Conservation (phyloP, 192 early-diverging fungal genomes). For the Linnemannia hyalina region DNA sequence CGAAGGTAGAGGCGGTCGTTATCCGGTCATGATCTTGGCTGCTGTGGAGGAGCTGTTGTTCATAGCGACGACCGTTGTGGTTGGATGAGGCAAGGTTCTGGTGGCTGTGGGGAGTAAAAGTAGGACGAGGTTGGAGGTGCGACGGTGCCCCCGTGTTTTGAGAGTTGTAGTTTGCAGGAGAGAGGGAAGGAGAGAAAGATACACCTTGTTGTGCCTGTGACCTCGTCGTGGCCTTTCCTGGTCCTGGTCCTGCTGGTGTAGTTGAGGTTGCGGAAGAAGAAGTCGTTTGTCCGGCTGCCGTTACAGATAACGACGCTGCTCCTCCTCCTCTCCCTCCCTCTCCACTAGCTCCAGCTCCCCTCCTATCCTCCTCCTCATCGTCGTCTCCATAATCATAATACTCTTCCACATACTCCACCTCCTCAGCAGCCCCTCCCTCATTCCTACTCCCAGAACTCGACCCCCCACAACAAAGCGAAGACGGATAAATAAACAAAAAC, state of each 20-base stretch:
- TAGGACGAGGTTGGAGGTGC: not conserved
- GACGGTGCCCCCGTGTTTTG: not conserved
- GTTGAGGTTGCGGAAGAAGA: not conserved
- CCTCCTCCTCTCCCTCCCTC: not conserved
- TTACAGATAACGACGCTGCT: not conserved
- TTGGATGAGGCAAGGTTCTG: not conserved
- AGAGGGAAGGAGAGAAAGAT: not conserved
- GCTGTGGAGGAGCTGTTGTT: not conserved
- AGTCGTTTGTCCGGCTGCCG: no score
- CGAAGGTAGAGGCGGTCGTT: not conserved
- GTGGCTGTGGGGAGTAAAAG: not conserved
- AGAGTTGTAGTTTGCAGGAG: not conserved
- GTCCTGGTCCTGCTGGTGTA: not conserved
- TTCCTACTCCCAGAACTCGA: not conserved
- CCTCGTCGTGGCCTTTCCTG: not conserved
- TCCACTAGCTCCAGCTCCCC: no score
- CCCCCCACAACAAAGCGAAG: not conserved
- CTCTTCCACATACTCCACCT: not conserved
- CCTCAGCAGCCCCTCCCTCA: not conserved
- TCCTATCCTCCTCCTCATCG: not conserved
- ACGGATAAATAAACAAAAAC: conserved; percentile 19
- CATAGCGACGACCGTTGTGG: not conserved
- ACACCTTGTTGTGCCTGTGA: conserved; percentile 2
- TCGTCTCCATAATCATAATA: not conserved
- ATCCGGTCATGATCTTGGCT: conserved; percentile 4